Conservation (phyloP, 208 protist genomes). For the Wallacemonas collosoma region DNA sequence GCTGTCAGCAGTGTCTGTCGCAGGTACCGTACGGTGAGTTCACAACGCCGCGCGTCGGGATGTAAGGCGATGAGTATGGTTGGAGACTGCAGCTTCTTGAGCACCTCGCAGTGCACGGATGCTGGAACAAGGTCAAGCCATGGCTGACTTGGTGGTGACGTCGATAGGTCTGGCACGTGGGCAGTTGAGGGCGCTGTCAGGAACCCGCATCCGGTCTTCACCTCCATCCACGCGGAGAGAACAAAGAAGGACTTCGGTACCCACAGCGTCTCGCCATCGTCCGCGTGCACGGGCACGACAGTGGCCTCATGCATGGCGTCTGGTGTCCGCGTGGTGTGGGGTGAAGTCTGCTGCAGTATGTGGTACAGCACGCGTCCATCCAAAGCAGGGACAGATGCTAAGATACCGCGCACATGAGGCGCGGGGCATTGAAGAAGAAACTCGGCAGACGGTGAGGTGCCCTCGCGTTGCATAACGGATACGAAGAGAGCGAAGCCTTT, state of each 20-base stretch:
- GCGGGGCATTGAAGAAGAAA: conserved; percentile 10
- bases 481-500: background rate
- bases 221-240: background rate
- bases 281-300: background rate
- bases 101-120: conserved; percentile 42
- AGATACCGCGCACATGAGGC: background rate
- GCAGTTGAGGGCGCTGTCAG: background rate
- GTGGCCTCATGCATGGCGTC: too few relatives aligned
- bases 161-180: too few relatives aligned
- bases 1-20: background rate
- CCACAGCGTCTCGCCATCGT: background rate
- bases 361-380: conserved; percentile 17
- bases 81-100: conserved; percentile 27
- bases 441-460: conserved; percentile 27
- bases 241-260: background rate
- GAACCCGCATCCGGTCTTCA: background rate
- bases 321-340: background rate
- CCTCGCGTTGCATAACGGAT: background rate
- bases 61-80: background rate
- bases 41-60: conserved; percentile 22
- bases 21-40: conserved; percentile 36
- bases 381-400: background rate
- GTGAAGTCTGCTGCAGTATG: conserved; percentile 18
- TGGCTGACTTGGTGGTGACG: too few relatives aligned
- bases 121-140: conserved; percentile 12